Base-by-base conservation (phyloP, 345 rosid species). In the Acer campestre region DNA sequence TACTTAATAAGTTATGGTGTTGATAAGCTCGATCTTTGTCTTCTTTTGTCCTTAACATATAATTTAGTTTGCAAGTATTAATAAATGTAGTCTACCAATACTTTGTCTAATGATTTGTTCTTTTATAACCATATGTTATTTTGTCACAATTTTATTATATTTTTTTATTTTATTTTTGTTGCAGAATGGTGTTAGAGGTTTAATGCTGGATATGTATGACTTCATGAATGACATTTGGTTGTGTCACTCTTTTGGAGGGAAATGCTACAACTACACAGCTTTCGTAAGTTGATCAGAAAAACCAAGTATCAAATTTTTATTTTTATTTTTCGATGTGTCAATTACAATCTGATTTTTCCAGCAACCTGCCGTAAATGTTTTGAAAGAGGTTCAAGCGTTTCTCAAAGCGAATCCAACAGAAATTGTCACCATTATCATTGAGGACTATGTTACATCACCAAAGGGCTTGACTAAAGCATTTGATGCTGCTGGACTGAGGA, bases 171-270 rank as follows among this genome's bases (percentile, higher is more conserved):
- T 2, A 4, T 35, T 9, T 42, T 8, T 55, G 25, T 80, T 86
- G 87, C 87, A 95, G 97, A 93, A 95, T 84, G 98, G 98, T 58
- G 89, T 92, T 35, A 87, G 98, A 82, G 98, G 98, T 61, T 86
- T 95, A 65, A 93, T 92, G 99, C 92, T 93, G 23, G 99, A 95
- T 72, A 84, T 92, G 93, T 95, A 93, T 73, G 97, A 93, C 84
- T 95, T 92, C 77, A 31, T 80, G 80, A 89, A 90, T 68, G 95
- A 86, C 71, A 78, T 95, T 31, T 95, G 99, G 99, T 76, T 93
- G 27, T 93, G 98, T 74, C 99, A 95, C 85, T 95, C 99, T 65
- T 87, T 85, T 42, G 85, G 84, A 1, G 94, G 92, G 27, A 73
- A 40, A 16, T 93, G 98, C 83, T 91, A 83, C 83, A 88, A 87